Evolutionary conservation across 106 monocot genomes (phyloP).

Genomic region (Narthecium ossifragum): DNA sequence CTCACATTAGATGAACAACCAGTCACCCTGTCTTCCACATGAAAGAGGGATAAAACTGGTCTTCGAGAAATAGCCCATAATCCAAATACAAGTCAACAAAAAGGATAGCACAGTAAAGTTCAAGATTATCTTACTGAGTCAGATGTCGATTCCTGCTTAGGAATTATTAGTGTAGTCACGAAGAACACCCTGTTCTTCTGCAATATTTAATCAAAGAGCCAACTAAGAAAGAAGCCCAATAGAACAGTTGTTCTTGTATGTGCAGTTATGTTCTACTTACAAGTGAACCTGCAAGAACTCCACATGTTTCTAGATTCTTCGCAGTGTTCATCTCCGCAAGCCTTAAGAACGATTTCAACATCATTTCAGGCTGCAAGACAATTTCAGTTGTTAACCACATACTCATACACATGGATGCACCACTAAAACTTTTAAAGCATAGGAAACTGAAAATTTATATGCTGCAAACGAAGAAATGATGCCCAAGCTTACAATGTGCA

Average conservation of each 20-base stretch:
- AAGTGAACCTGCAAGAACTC: slow-evolving; percentile 93
- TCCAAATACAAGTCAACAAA: no score
- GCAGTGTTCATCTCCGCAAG: slow-evolving; percentile 79
- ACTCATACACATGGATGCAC: background rate
- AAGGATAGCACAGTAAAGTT: no score
- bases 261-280: slow-evolving; percentile 53
- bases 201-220: slow-evolving; percentile 26
- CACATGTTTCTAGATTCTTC: slow-evolving; percentile 97
- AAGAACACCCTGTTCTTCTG: slow-evolving; percentile 88
- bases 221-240: background rate
- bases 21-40: no score
- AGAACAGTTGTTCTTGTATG: background rate
- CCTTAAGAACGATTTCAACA: slow-evolving; percentile 87
- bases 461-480: background rate
- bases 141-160: slow-evolving; percentile 95
- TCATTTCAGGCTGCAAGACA: slow-evolving; percentile 67
- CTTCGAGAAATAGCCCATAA: no score
- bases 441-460: background rate
- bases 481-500: slow-evolving; percentile 69
- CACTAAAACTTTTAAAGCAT: background rate
- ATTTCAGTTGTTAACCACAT: background rate
- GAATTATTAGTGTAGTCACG: slow-evolving; percentile 89
- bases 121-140: slow-evolving; percentile 67
- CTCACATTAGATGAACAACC: no score
- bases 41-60: no score